phyloP scores from a whole-genome alignment of 1,284 basidiomycete genomes.

The Sanghuangporus weigelae region DNA sequence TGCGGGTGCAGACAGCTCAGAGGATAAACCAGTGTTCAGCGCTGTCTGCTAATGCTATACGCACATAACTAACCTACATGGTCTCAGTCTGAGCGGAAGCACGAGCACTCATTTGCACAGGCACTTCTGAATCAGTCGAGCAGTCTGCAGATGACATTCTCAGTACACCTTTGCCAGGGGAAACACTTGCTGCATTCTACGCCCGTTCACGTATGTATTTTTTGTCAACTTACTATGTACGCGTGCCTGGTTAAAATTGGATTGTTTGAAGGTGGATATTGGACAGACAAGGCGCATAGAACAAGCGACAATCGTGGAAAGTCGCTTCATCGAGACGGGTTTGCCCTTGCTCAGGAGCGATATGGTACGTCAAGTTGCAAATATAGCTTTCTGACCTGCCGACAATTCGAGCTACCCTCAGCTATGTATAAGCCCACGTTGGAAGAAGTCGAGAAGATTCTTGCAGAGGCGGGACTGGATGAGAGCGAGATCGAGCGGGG shows the following conservation, averaged over 20 bases:
- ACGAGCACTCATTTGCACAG: constrained; percentile 71
- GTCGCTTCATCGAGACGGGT: constrained; percentile 73
- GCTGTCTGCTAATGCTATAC: constrained; percentile 7
- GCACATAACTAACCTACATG: background rate
- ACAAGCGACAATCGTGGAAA: constrained; percentile 72
- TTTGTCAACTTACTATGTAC: background rate
- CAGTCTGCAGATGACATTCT: constrained; percentile 69
- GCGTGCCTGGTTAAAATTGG: background rate
- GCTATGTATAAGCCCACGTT: constrained; percentile 75
- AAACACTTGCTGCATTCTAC: constrained; percentile 83
- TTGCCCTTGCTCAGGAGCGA: constrained; percentile 62
- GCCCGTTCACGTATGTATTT: constrained; percentile 61
- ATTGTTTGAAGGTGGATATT: constrained; percentile 58
- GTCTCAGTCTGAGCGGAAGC: constrained; percentile 52
- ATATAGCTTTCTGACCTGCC: constrained; percentile 5
- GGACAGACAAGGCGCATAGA: constrained; percentile 70
- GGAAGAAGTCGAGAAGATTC: constrained; percentile 78
- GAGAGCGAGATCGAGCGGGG: constrained; percentile 70
- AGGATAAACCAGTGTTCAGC: constrained; percentile 14
- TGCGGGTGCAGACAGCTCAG: background rate
- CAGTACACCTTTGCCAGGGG: constrained; percentile 85
- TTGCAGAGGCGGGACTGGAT: constrained; percentile 83
- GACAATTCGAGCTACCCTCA: constrained; percentile 23
- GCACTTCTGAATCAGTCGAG: constrained; percentile 32
- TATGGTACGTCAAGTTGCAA: constrained; percentile 42